Evolutionary conservation across 768 basidiomycete genomes (phyloP).

Genomic region (Boletus pseudopeckii): DNA sequence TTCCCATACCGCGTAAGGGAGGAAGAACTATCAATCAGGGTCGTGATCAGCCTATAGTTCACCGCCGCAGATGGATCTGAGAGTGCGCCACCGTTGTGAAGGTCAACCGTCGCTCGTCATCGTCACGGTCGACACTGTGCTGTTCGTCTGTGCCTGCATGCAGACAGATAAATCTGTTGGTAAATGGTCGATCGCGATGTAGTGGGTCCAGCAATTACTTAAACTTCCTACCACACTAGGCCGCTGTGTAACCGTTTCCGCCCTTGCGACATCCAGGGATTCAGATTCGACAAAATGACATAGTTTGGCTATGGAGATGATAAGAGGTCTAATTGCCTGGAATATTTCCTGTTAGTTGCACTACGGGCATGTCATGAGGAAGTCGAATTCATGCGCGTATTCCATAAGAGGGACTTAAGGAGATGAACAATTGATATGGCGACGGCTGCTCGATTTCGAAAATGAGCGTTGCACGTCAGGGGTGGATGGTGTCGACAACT

Average conservation of each 20-base stretch:
- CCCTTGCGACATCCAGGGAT: not conserved
- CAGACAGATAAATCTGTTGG: slow-evolving; percentile 7
- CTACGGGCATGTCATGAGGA: too few species aligned
- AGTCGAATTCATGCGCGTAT: too few species aligned
- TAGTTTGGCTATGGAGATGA: too few species aligned
- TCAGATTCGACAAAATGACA: not conserved
- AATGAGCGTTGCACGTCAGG: too few species aligned
- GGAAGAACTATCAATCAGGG: not conserved
- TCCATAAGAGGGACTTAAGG: too few species aligned
- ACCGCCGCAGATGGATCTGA: not conserved
- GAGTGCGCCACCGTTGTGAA: slow-evolving; percentile 5
- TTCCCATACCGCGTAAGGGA: not conserved
- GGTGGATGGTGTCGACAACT: too few species aligned
- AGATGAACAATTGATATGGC: too few species aligned
- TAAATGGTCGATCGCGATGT: not conserved
- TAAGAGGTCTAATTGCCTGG: too few species aligned
- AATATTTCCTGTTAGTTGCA: too few species aligned
- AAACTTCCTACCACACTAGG: not conserved
- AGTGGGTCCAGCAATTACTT: not conserved
- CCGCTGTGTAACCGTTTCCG: not conserved
- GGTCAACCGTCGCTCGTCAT: not conserved
- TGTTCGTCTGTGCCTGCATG: slow-evolving; percentile 2
- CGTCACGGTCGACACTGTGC: slow-evolving; percentile 3
- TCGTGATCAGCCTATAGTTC: not conserved
- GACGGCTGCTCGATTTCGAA: too few species aligned